Base-by-base conservation (phyloP, 495 filamentous ascomycete genomes). In the Cetradonia linearis region DNA sequence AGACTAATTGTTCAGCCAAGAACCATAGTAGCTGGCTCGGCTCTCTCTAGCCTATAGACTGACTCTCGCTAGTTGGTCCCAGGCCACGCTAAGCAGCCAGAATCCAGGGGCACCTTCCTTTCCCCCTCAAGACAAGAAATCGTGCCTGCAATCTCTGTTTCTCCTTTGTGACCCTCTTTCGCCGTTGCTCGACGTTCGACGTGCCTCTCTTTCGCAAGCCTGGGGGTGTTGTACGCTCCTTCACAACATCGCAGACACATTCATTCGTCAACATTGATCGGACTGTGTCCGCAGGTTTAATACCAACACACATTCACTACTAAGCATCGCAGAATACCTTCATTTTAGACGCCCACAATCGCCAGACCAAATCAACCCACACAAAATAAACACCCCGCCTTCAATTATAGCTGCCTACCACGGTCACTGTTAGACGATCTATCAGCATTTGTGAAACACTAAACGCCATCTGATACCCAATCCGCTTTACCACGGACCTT, bases 151-250 rank as follows among this genome's bases (percentile, higher is more conserved):
- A 64, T 63, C 68, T 66, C 28, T 69, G 66, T 69, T 56, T 70
- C 63, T 59, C 64, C 42, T 66, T 67, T 61, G 65, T 70, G 67
- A 70, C 73, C 68, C 63, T 59, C 62, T 64, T 65, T 64, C 62
- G 46, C 60, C 66, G 31, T 62, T 68, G 69, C 70, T 69, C 69
- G 65, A 72, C 72, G 67, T 74, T 75, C 72, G 68, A 74, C 67
- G 63, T 71, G 68, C 61, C 68, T 69, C 69, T 66, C 70, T 70
- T 71, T 67, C 58, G 38, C 47, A 53, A 71, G 60, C 63, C 69
- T 66, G 67, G 55, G n/a, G 66, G 64, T 63, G 57, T 71, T 63
- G 66, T 57, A 65, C 62, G 56, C 58, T 63, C 66, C 47, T 66
- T 65, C 54, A 23, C 67, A 70, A 71, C 72, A 66, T 70, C 73